phyloP scores from a whole-genome alignment of 345 rosid species.

The Reutealis trisperma region DNA sequence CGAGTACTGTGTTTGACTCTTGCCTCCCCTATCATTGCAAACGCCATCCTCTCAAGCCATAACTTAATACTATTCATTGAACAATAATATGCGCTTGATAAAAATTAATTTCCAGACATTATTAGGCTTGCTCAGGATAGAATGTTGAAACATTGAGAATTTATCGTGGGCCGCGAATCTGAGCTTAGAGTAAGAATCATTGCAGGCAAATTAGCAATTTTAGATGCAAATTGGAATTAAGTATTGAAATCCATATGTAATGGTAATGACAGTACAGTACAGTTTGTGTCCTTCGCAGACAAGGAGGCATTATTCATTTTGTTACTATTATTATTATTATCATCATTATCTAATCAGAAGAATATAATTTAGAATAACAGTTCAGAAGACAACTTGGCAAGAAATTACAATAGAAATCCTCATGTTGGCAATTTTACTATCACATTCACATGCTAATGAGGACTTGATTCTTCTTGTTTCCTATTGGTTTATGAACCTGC shows the following conservation, averaged over 20 bases:
- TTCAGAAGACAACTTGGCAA: not conserved
- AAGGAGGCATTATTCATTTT: constrained; percentile 14
- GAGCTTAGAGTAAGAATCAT: constrained; percentile 13
- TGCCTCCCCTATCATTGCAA: constrained; percentile 8
- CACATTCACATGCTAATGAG: constrained; percentile 4
- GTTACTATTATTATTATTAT: too few species aligned
- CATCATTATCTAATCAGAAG: constrained; percentile 2
- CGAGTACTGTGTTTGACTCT: too few species aligned
- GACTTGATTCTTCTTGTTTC: constrained; percentile 29
- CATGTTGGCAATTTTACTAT: not conserved
- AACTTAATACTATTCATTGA: constrained; percentile 10
- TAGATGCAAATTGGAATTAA: not conserved
- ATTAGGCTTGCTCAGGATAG: not conserved
- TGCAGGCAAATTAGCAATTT: not conserved
- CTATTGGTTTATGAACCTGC: not conserved
- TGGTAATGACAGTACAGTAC: constrained; percentile 3
- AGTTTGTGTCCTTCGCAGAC: constrained; percentile 18
- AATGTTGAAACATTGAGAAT: not conserved
- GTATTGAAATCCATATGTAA: constrained; percentile 4
- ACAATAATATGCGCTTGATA: not conserved
- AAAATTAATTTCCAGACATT: not conserved
- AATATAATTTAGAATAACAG: not conserved
- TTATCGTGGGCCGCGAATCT: constrained; percentile 27
- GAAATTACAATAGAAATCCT: not conserved
- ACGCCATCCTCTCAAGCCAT: not conserved